phyloP scores from a whole-genome alignment of 2,329 filamentous ascomycete species.

The Corniculantispora saksenae region DNA sequence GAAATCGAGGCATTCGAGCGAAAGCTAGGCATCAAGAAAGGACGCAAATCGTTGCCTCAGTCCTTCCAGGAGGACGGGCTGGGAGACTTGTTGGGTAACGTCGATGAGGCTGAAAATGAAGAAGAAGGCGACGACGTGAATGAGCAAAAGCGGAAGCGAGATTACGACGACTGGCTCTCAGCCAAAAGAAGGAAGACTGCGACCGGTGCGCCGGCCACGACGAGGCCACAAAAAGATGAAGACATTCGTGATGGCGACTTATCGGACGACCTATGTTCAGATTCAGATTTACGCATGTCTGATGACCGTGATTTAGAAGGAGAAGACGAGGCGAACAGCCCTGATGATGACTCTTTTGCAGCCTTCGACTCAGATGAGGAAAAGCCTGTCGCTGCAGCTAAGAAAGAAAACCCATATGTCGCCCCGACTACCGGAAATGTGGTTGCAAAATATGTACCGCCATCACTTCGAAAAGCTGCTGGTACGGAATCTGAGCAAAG shows the following conservation, averaged over 20 bases:
- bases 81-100: slow-evolving; percentile 71
- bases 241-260: slow-evolving; percentile 31
- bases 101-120: slow-evolving; percentile 51
- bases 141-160: slow-evolving; percentile 61
- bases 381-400: slow-evolving; percentile 38
- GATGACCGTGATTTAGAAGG: slow-evolving; percentile 34
- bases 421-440: slow-evolving; percentile 60
- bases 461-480: slow-evolving; percentile 69
- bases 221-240: slow-evolving; percentile 28
- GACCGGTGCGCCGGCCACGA: slow-evolving; percentile 28
- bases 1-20: slow-evolving; percentile 87
- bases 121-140: slow-evolving; percentile 53
- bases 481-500: slow-evolving; percentile 67
- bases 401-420: slow-evolving; percentile 84
- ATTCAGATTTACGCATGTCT: slow-evolving; percentile 29
- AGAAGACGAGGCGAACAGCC: slow-evolving; percentile 12
- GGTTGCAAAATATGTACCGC: slow-evolving; percentile 80
- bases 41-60: slow-evolving; percentile 71
- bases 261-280: slow-evolving; percentile 36
- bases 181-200: slow-evolving; percentile 52
- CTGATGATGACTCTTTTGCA: slow-evolving; percentile 38
- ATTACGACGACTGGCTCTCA: slow-evolving; percentile 62
- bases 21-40: slow-evolving; percentile 78
- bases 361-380: slow-evolving; percentile 40
- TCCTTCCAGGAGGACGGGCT: slow-evolving; percentile 81